Percentiles rank a stretch among this genome's conserved stretches.
These are phyloP conservation scores for Scytalidium sp. DNA, from an alignment of 2,329 filamentous ascomycete species.

Conservation along the genomic window DNA sequence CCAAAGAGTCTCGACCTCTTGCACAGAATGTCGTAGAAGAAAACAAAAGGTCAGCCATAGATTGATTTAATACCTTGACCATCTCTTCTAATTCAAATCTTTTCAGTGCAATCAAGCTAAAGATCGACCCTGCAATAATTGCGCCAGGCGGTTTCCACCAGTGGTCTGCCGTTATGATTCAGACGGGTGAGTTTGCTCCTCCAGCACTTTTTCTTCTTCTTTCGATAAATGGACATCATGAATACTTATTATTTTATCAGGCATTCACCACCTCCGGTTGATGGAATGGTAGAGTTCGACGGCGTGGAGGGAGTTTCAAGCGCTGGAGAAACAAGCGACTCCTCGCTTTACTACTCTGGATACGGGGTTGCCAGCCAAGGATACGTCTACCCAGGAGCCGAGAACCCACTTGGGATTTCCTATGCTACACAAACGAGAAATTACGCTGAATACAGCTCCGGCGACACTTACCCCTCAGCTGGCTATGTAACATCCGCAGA, in stretches of 20 bases:
- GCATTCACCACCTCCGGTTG: background rate
- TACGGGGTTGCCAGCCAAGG: background rate
- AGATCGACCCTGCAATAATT: slow-evolving; percentile 22
- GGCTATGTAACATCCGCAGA: background rate
- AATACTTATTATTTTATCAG: background rate
- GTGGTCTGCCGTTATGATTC: background rate
- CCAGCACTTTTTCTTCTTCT: too few relatives aligned
- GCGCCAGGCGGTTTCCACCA: slow-evolving; percentile 17
- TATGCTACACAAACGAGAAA: background rate
- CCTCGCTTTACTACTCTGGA: background rate
- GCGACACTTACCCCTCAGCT: background rate
- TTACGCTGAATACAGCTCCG: background rate
- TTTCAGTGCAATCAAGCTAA: slow-evolving; percentile 21
- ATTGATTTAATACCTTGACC: background rate
- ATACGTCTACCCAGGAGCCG: background rate
- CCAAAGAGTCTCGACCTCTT: slow-evolving; percentile 19
- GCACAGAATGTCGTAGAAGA: slow-evolving; percentile 19
- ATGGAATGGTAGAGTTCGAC: background rate
- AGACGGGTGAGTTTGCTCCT: background rate
- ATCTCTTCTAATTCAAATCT: background rate
- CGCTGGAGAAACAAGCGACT: background rate
- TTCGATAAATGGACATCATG: background rate
- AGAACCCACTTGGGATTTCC: background rate
- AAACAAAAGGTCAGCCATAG: slow-evolving; percentile 15
- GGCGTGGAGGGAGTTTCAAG: background rate